Evolutionary conservation across 331 rosid species (phyloP), one percentile per base, ranked within the genome.

Genomic region (Cydonia oblonga): DNA sequence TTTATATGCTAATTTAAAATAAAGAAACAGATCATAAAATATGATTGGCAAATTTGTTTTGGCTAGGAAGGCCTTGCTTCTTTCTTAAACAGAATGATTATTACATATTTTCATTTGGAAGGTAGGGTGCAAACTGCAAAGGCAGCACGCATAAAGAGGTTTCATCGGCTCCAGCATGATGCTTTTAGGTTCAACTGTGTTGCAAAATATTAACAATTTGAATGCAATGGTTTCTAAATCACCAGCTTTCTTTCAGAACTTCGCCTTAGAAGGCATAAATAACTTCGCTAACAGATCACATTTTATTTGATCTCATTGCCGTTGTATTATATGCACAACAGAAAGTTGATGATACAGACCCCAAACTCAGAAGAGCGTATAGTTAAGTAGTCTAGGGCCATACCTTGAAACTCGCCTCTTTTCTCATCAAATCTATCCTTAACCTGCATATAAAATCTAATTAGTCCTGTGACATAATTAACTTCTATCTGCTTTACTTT

Each of bases 391-490:
- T 69, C 28, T 4, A 56, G 60, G 71, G 61, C 71, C 78, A 14
- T 14, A 78, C 87, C 96, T 76, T 80, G 82, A 63, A 63, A 53
- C 62, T 81, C 71, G 75, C 78, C 79, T 61, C 72, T 76, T 79
- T 46, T 74, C 60, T 58, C 80, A 40, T 62, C 71, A 64, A 28
- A 64, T 63, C 38, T 83, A 67, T 78, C 87, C 51, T 52, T 79
- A 64, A 71, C 87, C 97, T 91, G 89, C 76, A 82, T 62, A 77
- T 62, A 77, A 66, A 68, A 40, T 82, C 70, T 70, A 73, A 70
- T 83, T 18, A 51, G 64, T 63, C 74, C 63, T 54, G 69, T n/a
- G 40, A 56, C 30, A 40, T 16, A 6, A 44, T 13, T 51, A 73
- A 24, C 28, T 65, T 59, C 56, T 23, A 46, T 30, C 70, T 24